Base-by-base conservation (phyloP, 148 eudicot species). In the Chenopodium album region DNA sequence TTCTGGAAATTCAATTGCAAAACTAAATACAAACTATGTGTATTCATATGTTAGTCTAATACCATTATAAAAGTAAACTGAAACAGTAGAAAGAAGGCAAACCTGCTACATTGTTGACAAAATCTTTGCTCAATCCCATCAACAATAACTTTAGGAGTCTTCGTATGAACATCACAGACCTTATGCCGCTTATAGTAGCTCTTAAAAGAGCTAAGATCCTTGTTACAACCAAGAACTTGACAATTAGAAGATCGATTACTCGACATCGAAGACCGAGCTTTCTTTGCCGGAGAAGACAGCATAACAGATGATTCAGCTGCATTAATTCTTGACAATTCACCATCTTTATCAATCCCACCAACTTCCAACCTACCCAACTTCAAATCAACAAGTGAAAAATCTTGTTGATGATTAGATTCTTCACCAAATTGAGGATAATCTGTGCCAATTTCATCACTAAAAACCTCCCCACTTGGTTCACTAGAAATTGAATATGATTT, bases 101-200 rank as follows among this genome's bases (percentile, higher is more conserved):
- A 89, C 91, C 91, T 87, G 88, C 91, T 89, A 75, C 91, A 89
- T 64, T 89, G 91, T 84, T 89, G 91, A 80, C 91, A 89, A 84
- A 89, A 89, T 66, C 91, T 83, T 73, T 87, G 88, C 80, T 89
- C 88, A 80, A 85, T 70, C 47, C 89, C 88, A 77, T 84, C 84
- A 77, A 89, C 88, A 81, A 85, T 74, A 79, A 85, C 89, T 71
- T 68, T 85, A 31, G 88, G 75, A 44, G 87, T 87, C 83, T 87
- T 88, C 3, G 90, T 84, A 85, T 88, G 90, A 69, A 67, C 84
- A 70, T 88, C 88, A 75, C 90, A 88, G n/a, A 88, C 89, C 85
- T 80, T 88, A 77, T 88, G 90, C 88, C 88, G 74, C 80, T 80
- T 86, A 77, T 88, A 82, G 29, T 88, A 90, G 28, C 88, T 89